Base-by-base conservation (phyloP, 805 yeast genomes). In the Kodamaea laetipori region DNA sequence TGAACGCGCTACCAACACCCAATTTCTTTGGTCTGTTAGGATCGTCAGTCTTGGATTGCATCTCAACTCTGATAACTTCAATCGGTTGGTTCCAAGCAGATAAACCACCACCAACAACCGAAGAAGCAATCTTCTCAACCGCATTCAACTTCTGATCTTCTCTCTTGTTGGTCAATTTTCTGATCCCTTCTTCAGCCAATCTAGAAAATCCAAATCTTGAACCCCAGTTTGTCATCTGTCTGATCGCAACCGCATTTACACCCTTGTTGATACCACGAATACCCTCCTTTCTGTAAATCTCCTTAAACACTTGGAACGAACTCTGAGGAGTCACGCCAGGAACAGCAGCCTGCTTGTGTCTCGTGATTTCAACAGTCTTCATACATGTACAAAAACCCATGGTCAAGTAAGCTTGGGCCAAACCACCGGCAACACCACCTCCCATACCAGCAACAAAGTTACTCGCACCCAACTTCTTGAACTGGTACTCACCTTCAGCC, bases 221-320 rank as follows among this genome's bases (percentile, higher is more conserved):
- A 40, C 99, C 99, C 99, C 99, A 94, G 69, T 94, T 94, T 54
- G 98, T 92, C 87, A 89, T 86, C 66, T 94, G 99, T 71, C 99
- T 84, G 53, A 92, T 84, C n/a, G 98, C 98, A 46, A 92, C 97
- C 6, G 99, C 99, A 63, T 92, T 92, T 47, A 92, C 98, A 66
- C 99, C 99, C 71, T 86, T 90, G 71, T 94, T 92, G 63, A 94
- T 89, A 57, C 99, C 99, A 54, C 84, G 77, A 46, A 94, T 80
- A 57, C 99, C 99, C 64, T 94, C 98, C 51, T 76, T 84, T 36
- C 71, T 67, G 66, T 80, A 90, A 50, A 94, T 90, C 28, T 86
- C 94, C 63, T 77, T 78, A 71, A 94, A 94, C 24, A 90, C 97
- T 57, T 82, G 79, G 74, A 87, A 85, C 1, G 96, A 80, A 12